Conservation (phyloP, 1,284 basidiomycete species). For the Gymnopus androsaceus region DNA sequence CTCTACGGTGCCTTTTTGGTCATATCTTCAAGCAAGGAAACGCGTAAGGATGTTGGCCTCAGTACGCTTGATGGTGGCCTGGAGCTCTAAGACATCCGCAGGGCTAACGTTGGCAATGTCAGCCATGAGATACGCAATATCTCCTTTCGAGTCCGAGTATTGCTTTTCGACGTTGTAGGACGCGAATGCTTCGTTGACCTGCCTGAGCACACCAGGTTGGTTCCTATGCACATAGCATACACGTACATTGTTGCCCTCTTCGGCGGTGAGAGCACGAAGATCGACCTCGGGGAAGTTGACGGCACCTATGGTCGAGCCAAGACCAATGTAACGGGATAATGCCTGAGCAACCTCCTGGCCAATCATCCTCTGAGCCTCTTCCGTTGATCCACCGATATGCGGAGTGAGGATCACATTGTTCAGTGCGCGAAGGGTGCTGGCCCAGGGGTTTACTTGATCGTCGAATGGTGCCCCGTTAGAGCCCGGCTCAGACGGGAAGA, state of each 20-base stretch:
- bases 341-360: constrained; percentile 92
- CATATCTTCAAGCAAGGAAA: constrained; percentile 60
- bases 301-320: constrained; percentile 86
- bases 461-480: constrained; percentile 88
- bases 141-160: constrained; percentile 95
- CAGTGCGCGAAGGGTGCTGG: constrained; percentile 69
- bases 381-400: constrained; percentile 98
- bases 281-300: constrained; percentile 99
- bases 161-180: constrained; percentile 99
- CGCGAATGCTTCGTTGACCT: constrained; percentile 91
- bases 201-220: constrained; percentile 94
- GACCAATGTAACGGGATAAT: constrained; percentile 88
- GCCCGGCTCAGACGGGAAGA: constrained; percentile 92
- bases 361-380: constrained; percentile 98
- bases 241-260: constrained; percentile 81
- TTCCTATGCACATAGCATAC: constrained; percentile 97
- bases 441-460: constrained; percentile 83
- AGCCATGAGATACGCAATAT: constrained; percentile 93
- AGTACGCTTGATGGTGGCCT: constrained; percentile 81
- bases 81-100: constrained; percentile 81
- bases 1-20: background rate
- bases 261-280: constrained; percentile 87
- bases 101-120: constrained; percentile 92
- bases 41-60: constrained; percentile 87
- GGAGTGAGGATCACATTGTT: constrained; percentile 95